Conservation (phyloP, 805 yeast species). For the Gaillardinia entomophila region DNA sequence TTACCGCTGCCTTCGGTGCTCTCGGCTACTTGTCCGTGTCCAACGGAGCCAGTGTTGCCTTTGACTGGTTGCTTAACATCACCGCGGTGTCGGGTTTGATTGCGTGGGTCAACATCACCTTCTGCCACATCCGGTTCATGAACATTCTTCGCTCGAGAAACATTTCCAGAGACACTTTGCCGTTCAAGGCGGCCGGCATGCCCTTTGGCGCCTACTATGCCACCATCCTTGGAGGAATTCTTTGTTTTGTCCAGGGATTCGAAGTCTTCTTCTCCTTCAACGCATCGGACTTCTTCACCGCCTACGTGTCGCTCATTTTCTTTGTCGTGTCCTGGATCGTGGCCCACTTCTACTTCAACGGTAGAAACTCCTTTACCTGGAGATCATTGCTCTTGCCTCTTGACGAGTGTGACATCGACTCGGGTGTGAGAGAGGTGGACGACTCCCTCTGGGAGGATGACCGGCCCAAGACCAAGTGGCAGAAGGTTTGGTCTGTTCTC, state of each 20-base stretch:
- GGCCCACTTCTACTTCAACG: conserved; percentile 49
- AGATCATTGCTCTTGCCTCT: conserved; percentile 40
- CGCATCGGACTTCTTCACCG: conserved; percentile 58
- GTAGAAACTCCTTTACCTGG: conserved; percentile 23
- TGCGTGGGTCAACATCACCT: conserved; percentile 63
- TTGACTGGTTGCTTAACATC: conserved; percentile 68
- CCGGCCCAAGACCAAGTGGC: conserved; percentile 48
- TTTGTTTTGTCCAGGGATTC: conserved; percentile 71
- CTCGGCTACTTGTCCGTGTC: conserved; percentile 57
- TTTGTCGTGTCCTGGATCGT: conserved; percentile 51
- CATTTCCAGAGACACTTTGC: conserved; percentile 61
- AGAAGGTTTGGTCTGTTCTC: conserved; percentile 45
- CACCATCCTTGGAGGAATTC: conserved; percentile 43
- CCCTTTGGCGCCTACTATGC: conserved; percentile 67
- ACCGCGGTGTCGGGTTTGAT: conserved; percentile 75
- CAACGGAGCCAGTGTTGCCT: conserved; percentile 49
- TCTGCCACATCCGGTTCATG: conserved; percentile 68
- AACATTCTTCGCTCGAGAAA: conserved; percentile 55
- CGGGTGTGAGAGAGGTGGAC: conserved; percentile 61
- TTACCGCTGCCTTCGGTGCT: conserved; percentile 58
- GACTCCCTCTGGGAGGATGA: conserved; percentile 49
- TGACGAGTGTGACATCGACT: conserved; percentile 64
- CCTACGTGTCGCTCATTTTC: conserved; percentile 64
- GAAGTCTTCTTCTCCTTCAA: conserved; percentile 51
- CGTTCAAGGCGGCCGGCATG: conserved; percentile 69